phyloP scores from a whole-genome alignment of 2,329 filamentous ascomycete species.

The Venturia asperata region DNA sequence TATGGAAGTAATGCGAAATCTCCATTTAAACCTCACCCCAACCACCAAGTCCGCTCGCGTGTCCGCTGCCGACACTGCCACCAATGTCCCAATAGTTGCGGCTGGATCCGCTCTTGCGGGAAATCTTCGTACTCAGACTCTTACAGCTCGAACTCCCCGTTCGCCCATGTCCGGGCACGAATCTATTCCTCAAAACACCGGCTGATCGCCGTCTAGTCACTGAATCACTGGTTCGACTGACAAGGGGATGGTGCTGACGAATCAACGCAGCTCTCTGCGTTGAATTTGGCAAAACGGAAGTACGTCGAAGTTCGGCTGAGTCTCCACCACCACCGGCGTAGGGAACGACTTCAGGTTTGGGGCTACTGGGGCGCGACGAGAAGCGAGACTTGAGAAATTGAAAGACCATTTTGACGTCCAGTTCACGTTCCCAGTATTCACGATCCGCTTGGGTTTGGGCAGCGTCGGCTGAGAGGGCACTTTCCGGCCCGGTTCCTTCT shows the following conservation, averaged over 20 bases:
- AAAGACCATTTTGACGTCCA: constrained; percentile 89
- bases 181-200: constrained; percentile 36
- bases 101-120: constrained; percentile 35
- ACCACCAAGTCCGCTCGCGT: constrained; percentile 13
- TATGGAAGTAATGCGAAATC: too few relatives aligned
- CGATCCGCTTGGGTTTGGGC: constrained; percentile 43
- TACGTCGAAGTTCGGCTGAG: constrained; percentile 12
- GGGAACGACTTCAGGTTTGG: constrained; percentile 23
- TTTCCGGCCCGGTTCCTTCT: constrained; percentile 45
- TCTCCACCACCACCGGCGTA: constrained; percentile 9
- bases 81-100: constrained; percentile 20
- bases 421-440: constrained; percentile 88
- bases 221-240: constrained; percentile 39
- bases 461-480: constrained; percentile 38
- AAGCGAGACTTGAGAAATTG: constrained; percentile 76
- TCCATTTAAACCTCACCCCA: constrained; percentile 16
- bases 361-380: constrained; percentile 39
- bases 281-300: constrained; percentile 27
- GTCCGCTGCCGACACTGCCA: constrained; percentile 17
- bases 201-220: constrained; percentile 36
- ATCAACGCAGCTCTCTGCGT: constrained; percentile 76
- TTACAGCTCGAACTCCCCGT: constrained; percentile 61
- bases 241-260: constrained; percentile 79
- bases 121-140: constrained; percentile 77
- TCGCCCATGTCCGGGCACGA: constrained; percentile 20